Evolutionary conservation across 345 rosid genomes (phyloP), one percentile per base, ranked within the genome.

Genomic region (Camelina laxa): DNA sequence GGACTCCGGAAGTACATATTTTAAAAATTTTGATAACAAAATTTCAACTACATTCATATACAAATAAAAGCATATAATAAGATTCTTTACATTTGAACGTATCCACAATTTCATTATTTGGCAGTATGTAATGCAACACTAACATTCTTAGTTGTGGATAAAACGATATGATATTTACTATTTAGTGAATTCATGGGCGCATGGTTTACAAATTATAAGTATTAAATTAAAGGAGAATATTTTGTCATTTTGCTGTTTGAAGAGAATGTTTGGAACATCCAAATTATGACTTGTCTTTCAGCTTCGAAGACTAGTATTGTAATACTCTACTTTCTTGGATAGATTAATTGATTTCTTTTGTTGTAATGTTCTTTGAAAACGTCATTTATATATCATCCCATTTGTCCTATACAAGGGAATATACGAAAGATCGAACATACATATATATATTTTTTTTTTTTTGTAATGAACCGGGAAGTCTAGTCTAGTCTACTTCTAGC

Each of bases 231-330:
- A n/a, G 49, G 36, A 19, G 47, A 13, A 64, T 65, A 56, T 72
- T 75, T 82, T 80, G 84, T 83, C 73, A 47, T 41, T 4, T 75
- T 75, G 75, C 86, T 76, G 80, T 78, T 81, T 60, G 84, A 60
- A 75, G 57, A 69, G 84, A 77, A 78, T 63, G 77, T 80, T 74
- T 80, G 80, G 77, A 80, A 75, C 77, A 73, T 80, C 59, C 69
- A 67, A 11, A 31, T n/a, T n/a, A n/a, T 27, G 49, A 39, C 54
- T 71, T 62, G 36, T 67, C 70, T 60, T 54, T 24, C n/a, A n/a
- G n/a, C n/a, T n/a, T n/a, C 63, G 41, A 9, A 54, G 60, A 51
- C 44, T 61, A 51, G 11, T 71, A 60, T 36, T 48, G 56, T 19
- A 59, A 49, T 47, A 72, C n/a, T 51, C 61, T 50, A n/a, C 0